These are phyloP conservation scores for Zasmidium citrigriseum DNA, from an alignment of 2,329 filamentous ascomycete species.

Conservation along the genomic window DNA sequence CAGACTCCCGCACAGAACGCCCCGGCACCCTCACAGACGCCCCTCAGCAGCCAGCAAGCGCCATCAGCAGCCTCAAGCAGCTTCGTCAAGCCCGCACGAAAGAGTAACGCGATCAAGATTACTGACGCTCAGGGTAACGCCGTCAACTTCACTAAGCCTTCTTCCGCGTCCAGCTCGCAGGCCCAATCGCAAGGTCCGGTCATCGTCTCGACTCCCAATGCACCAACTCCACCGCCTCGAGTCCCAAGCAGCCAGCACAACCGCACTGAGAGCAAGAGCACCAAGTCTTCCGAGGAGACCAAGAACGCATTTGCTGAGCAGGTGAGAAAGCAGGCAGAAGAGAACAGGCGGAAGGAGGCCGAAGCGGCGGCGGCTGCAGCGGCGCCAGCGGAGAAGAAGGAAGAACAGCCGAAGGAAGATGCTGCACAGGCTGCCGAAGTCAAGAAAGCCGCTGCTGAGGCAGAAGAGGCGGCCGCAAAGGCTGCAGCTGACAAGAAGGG, in stretches of 20 bases:
- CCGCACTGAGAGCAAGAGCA: conserved; percentile 71
- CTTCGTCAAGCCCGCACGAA: conserved; percentile 64
- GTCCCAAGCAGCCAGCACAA: conserved; percentile 66
- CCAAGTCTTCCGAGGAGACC: conserved; percentile 75
- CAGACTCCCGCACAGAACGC: conserved; percentile 58
- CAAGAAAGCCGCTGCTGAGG: conserved; percentile 48
- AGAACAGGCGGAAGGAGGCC: conserved; percentile 40
- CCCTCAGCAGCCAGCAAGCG: conserved; percentile 18
- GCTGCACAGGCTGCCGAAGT: conserved; percentile 29
- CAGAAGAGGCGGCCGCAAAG: conserved; percentile 40
- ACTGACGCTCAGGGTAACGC: conserved; percentile 80
- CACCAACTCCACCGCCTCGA: conserved; percentile 72
- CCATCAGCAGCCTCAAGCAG: conserved; percentile 42
- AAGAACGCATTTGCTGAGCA: conserved; percentile 64
- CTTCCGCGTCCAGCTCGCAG: conserved; percentile 58
- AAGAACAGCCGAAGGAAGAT: conserved; percentile 57
- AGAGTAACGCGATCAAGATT: conserved; percentile 78
- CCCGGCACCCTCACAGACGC: conserved; percentile 54
- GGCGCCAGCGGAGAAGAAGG: conserved; percentile 54
- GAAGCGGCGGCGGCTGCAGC: conserved; percentile 56
- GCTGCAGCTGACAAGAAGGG: conserved; percentile 46
- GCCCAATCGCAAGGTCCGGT: conserved; percentile 60
- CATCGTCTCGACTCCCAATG: conserved; percentile 73
- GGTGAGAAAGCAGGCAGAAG: conserved; percentile 57
- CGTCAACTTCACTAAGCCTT: conserved; percentile 64